Evolutionary conservation across 768 basidiomycete genomes (phyloP).

Genomic region (Suillus hirtellus): DNA sequence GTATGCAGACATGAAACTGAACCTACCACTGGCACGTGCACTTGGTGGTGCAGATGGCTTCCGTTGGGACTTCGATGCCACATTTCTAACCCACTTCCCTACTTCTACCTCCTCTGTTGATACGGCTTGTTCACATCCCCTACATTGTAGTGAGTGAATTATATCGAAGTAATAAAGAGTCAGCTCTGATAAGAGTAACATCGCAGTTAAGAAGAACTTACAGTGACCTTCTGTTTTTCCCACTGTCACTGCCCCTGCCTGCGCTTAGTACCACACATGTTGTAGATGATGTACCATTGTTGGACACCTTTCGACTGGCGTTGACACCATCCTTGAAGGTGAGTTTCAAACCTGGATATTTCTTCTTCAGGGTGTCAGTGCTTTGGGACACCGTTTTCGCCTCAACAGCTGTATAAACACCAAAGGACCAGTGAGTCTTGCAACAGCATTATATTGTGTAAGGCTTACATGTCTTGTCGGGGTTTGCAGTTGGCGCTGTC

Average conservation of each 20-base stretch:
- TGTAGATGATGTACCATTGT: not conserved
- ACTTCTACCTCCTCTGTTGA: not conserved
- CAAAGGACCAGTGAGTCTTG: not conserved
- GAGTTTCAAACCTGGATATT: not conserved
- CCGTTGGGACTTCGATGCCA: not conserved
- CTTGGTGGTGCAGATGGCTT: not conserved
- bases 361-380: not conserved
- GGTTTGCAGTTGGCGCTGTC: not conserved
- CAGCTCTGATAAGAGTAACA: not conserved
- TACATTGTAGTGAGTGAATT: not conserved
- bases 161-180: not conserved
- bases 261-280: not conserved
- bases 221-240: not conserved
- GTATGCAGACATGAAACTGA: not conserved
- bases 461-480: not conserved
- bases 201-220: not conserved
- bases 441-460: not conserved
- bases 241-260: too few species aligned
- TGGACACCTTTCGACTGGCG: not conserved
- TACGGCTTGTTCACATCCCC: not conserved
- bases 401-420: not conserved
- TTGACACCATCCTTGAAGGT: conserved; percentile 1
- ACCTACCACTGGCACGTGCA: not conserved
- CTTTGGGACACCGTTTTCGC: not conserved
- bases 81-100: not conserved